phyloP scores from a whole-genome alignment of 108 stramenopile genomes.

The Phaeodactylum tricornutum region DNA sequence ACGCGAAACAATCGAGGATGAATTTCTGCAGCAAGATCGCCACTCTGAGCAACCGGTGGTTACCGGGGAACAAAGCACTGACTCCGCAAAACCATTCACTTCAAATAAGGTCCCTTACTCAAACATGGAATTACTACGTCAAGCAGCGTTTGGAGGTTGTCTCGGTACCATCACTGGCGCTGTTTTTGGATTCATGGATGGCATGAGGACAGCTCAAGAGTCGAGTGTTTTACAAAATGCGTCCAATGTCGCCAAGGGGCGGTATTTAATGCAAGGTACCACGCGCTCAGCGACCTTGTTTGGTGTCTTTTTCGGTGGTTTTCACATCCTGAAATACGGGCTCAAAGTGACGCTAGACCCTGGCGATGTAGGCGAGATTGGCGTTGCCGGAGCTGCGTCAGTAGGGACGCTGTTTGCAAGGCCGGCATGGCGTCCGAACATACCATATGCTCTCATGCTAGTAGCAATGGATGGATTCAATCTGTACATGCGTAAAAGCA shows the following conservation, averaged over 20 bases:
- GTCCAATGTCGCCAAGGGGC: constrained; percentile 54
- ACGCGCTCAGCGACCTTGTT: constrained; percentile 57
- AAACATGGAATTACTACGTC: constrained; percentile 46
- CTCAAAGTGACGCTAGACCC: constrained; percentile 22
- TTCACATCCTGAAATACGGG: constrained; percentile 41
- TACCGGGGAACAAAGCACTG: constrained; percentile 5
- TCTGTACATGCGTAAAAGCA: constrained; percentile 47
- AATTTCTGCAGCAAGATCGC: constrained; percentile 11
- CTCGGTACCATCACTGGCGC: constrained; percentile 74
- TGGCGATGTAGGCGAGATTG: constrained; percentile 59
- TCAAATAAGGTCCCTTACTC: constrained; percentile 36
- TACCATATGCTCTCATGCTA: constrained; percentile 79
- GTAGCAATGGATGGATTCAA: constrained; percentile 69
- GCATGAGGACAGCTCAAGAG: constrained; percentile 54
- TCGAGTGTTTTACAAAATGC: constrained; percentile 53
- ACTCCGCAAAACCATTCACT: constrained; percentile 11
- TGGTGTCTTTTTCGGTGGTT: constrained; percentile 49
- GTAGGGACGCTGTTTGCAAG: constrained; percentile 47
- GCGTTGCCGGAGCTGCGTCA: constrained; percentile 30
- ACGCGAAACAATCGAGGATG: constrained; percentile 43
- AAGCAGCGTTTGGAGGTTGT: constrained; percentile 62
- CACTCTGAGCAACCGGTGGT: not conserved
- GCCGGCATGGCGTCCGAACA: constrained; percentile 53
- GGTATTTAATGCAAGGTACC: constrained; percentile 61
- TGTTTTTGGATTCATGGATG: constrained; percentile 88